These are phyloP conservation scores for Medicago ruthenica DNA, from an alignment of 306 rosid species.

Conservation along the genomic window DNA sequence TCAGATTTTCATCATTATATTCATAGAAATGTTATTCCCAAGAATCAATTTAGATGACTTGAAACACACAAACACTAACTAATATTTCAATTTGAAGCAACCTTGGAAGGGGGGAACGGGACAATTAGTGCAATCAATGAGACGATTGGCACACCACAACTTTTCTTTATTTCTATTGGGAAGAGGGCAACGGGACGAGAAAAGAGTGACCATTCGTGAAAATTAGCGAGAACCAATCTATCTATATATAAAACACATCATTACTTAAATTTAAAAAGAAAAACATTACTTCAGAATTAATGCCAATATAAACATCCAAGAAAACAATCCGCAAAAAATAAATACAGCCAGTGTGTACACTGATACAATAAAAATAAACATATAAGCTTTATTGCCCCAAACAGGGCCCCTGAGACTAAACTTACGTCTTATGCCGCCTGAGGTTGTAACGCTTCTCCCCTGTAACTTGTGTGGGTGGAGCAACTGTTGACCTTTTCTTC, in stretches of 20 bases:
- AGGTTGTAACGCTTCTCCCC: constrained; percentile 81
- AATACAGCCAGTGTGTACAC: constrained; percentile 15
- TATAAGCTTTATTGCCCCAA: constrained; percentile 20
- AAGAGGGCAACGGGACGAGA: neutral
- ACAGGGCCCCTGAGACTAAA: constrained; percentile 40
- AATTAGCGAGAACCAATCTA: constrained; percentile 16
- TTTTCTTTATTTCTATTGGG: constrained; percentile 7
- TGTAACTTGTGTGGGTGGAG: constrained; percentile 54
- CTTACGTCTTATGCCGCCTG: constrained; percentile 84
- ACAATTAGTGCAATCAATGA: neutral
- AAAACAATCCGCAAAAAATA: constrained; percentile 13
- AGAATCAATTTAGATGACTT: neutral
- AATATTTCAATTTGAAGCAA: constrained; percentile 24
- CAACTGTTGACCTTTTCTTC: constrained; percentile 63
- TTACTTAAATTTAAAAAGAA: neutral
- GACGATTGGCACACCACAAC: neutral
- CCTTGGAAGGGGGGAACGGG: neutral
- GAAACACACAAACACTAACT: neutral
- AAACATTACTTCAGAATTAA: constrained; percentile 8
- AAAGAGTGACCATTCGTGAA: neutral
- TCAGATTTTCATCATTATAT: neutral
- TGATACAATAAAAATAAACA: neutral
- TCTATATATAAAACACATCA: constrained; percentile 11
- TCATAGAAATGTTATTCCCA: neutral
- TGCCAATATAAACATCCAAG: constrained; percentile 22